phyloP scores from a whole-genome alignment of 257 asterid genomes.

The Scutellaria galericulata region DNA sequence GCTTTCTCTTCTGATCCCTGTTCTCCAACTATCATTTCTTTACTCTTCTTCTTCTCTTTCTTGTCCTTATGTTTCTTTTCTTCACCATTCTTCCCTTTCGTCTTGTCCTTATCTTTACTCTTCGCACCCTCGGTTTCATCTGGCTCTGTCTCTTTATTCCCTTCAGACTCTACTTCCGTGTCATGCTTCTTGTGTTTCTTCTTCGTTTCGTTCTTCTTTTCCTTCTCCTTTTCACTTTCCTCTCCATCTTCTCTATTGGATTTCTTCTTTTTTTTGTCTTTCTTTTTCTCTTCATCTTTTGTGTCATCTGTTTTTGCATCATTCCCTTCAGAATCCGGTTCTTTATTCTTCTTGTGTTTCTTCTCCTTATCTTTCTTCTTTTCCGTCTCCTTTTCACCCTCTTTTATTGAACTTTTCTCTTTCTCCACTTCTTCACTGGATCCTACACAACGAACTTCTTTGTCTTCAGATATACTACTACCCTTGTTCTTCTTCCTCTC shows the following conservation, averaged over 20 bases:
- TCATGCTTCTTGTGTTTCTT: slow-evolving; percentile 25
- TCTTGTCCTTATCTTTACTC: slow-evolving; percentile 27
- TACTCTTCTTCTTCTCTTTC: slow-evolving; percentile 22
- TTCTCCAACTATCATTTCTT: background rate
- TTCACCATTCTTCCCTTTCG: background rate
- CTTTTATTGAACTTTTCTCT: slow-evolving; percentile 19
- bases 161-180: slow-evolving; percentile 25
- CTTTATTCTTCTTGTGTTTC: slow-evolving; percentile 15
- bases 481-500: slow-evolving; percentile 29
- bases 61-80: slow-evolving; percentile 20
- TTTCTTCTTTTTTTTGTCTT: slow-evolving; percentile 28
- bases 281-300: background rate
- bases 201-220: slow-evolving; percentile 30
- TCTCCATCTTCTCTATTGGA: slow-evolving; percentile 33
- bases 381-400: slow-evolving; percentile 25
- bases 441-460: slow-evolving; percentile 24
- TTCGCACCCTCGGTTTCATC: too few species aligned
- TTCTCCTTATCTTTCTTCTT: background rate
- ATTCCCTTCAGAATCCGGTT: background rate
- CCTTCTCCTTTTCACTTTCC: slow-evolving; percentile 1
- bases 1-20: slow-evolving; percentile 7
- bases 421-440: slow-evolving; percentile 19
- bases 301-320: slow-evolving; percentile 10
- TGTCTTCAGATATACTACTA: slow-evolving; percentile 30
- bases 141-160: slow-evolving; percentile 18